These are phyloP conservation scores for Chaetomium sp. DNA, from an alignment of 2,329 filamentous ascomycete species.

Conservation along the genomic window DNA sequence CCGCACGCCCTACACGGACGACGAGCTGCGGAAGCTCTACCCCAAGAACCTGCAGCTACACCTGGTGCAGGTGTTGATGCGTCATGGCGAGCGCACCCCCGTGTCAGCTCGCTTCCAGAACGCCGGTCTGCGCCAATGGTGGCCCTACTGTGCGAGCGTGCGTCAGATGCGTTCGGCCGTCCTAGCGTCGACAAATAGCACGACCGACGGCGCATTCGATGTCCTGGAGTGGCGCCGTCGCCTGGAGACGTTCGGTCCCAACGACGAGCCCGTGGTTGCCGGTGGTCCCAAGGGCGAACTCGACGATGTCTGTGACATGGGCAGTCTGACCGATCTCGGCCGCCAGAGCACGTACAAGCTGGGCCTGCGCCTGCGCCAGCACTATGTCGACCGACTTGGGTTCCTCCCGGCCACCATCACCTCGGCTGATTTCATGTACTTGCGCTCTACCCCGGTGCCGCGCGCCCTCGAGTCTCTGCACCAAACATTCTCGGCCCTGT, in stretches of 20 bases:
- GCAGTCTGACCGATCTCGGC: conserved; percentile 70
- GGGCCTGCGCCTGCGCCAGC: conserved; percentile 58
- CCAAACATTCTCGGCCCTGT: conserved; percentile 68
- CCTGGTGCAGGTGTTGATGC: conserved; percentile 80
- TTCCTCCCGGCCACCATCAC: conserved; percentile 59
- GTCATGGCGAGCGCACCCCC: conserved; percentile 76
- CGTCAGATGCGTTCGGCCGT: conserved; percentile 56
- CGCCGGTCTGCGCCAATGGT: conserved; percentile 59
- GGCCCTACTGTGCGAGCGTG: conserved; percentile 85
- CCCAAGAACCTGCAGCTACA: conserved; percentile 73
- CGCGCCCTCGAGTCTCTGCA: conserved; percentile 73
- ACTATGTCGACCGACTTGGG: conserved; percentile 68
- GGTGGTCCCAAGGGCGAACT: conserved; percentile 60
- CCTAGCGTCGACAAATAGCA: conserved; percentile 35
- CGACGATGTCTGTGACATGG: conserved; percentile 74
- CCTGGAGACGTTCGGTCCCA: conserved; percentile 71
- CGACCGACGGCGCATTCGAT: conserved; percentile 33
- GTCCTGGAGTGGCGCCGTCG: conserved; percentile 59
- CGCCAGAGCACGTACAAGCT: conserved; percentile 65
- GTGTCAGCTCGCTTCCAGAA: conserved; percentile 85
- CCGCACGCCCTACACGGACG: conserved; percentile 67
- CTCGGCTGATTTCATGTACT: conserved; percentile 56
- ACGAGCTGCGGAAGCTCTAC: conserved; percentile 77
- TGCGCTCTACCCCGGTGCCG: conserved; percentile 67
- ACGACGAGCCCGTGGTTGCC: conserved; percentile 65